Percentiles rank a stretch among this genome's conserved stretches.
phyloP scores from a whole-genome alignment of 371 early-diverging fungal species.

The Mucor mucedo region DNA sequence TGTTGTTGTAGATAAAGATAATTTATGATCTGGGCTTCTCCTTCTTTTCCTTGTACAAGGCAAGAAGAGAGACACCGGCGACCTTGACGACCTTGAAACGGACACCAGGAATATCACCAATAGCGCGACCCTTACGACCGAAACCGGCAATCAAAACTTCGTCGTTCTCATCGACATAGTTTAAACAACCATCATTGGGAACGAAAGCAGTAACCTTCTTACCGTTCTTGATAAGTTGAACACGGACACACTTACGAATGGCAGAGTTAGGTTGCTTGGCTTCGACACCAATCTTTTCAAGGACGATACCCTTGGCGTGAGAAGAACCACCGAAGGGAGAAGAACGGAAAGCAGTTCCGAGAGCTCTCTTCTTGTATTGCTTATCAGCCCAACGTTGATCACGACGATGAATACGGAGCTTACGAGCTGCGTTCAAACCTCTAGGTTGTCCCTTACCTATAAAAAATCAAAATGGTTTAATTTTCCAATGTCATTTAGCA shows the following conservation, averaged over 20 bases:
- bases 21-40: conserved; percentile 98
- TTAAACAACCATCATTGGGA: conserved; percentile 99
- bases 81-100: conserved; percentile 99
- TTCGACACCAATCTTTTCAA: conserved; percentile 99
- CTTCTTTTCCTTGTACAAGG: conserved; percentile 99
- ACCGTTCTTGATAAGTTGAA: conserved; percentile 99
- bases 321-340: conserved; percentile 99
- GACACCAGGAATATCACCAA: conserved; percentile 99
- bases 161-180: conserved; percentile 98
- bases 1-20: neutral
- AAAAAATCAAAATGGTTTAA: neutral
- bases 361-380: conserved; percentile 97
- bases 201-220: conserved; percentile 99
- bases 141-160: conserved; percentile 97
- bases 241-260: conserved; percentile 99
- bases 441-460: conserved; percentile 93
- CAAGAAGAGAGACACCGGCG: conserved; percentile 98
- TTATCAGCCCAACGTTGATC: conserved; percentile 99
- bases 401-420: conserved; percentile 96
- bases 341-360: conserved; percentile 98
- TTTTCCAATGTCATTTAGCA: neutral
- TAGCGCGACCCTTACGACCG: conserved; percentile 86
- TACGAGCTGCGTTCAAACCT: conserved; percentile 99
- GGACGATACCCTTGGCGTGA: conserved; percentile 99
- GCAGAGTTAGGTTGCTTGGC: conserved; percentile 99